phyloP scores from a whole-genome alignment of 1,139 yeast species.

The Yamadazyma friedrichii region DNA sequence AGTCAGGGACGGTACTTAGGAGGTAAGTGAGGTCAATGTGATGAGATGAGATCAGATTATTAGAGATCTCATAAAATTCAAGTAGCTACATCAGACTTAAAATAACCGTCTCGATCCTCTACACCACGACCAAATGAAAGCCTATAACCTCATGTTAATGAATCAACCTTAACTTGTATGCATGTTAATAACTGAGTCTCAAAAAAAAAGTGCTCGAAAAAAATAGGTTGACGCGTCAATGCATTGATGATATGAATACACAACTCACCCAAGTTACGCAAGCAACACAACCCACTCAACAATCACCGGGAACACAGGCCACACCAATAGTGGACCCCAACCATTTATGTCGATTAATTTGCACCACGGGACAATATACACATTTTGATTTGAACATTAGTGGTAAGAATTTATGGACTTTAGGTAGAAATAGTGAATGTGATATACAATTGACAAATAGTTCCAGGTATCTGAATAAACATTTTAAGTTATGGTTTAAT shows the following conservation, averaged over 20 bases:
- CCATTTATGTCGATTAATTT: constrained; percentile 51
- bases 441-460: constrained; percentile 60
- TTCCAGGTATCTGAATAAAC: constrained; percentile 72
- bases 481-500: constrained; percentile 68
- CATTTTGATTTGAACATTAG: constrained; percentile 39
- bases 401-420: constrained; percentile 57
- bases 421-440: constrained; percentile 75
- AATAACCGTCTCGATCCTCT: no score
- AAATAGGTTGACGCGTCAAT: constrained; percentile 1
- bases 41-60: no score
- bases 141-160: no score
- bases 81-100: no score
- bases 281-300: constrained; percentile 63
- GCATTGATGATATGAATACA: constrained; percentile 18
- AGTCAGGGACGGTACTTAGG: no score
- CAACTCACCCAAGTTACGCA: constrained; percentile 47
- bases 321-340: constrained; percentile 24
- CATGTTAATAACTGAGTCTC: background rate
- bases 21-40: no score
- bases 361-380: constrained; percentile 63
- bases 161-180: no score
- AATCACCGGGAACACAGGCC: constrained; percentile 40
- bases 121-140: no score
- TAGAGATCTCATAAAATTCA: no score
- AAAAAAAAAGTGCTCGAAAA: background rate